Evolutionary conservation across 768 basidiomycete species (phyloP).

Genomic region (Xanthoconium stramineum): DNA sequence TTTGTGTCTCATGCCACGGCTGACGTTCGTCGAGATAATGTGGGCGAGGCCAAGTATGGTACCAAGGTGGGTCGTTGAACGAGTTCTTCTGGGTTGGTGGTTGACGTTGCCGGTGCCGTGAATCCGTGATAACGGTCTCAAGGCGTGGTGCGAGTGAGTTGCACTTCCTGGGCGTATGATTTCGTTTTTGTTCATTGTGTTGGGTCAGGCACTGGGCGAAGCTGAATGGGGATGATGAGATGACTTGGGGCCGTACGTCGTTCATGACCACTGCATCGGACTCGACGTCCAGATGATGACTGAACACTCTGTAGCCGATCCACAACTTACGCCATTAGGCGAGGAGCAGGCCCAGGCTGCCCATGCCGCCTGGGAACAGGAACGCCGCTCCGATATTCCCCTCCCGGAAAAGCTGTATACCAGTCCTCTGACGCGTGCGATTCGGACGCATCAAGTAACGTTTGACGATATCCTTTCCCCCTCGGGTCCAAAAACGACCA

Average conservation of each 20-base stretch:
- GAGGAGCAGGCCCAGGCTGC: conserved; percentile 47
- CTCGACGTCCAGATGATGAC: not conserved
- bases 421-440: conserved; percentile 58
- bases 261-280: too few relatives aligned
- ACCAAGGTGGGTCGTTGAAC: conserved; percentile 30
- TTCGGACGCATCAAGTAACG: conserved; percentile 52
- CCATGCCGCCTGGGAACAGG: conserved; percentile 13
- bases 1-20: too few relatives aligned
- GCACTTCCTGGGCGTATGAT: not conserved
- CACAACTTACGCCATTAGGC: conserved; percentile 58
- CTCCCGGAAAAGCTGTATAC: conserved; percentile 21
- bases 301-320: conserved; percentile 25
- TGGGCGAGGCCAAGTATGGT: conserved; percentile 66
- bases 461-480: conserved; percentile 40
- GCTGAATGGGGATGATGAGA: conserved; percentile 58
- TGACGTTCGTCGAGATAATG: conserved; percentile 50
- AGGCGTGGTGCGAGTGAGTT: conserved; percentile 60
- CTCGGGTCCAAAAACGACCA: conserved; percentile 30
- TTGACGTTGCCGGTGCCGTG: not conserved
- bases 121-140: not conserved
- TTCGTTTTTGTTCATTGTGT: not conserved
- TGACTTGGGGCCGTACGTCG: conserved; percentile 71
- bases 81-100: not conserved
- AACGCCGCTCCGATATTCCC: conserved; percentile 14
- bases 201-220: conserved; percentile 56